Base-by-base conservation (phyloP, 2,329 filamentous ascomycete genomes). In the Parastagonospora nodorum region DNA sequence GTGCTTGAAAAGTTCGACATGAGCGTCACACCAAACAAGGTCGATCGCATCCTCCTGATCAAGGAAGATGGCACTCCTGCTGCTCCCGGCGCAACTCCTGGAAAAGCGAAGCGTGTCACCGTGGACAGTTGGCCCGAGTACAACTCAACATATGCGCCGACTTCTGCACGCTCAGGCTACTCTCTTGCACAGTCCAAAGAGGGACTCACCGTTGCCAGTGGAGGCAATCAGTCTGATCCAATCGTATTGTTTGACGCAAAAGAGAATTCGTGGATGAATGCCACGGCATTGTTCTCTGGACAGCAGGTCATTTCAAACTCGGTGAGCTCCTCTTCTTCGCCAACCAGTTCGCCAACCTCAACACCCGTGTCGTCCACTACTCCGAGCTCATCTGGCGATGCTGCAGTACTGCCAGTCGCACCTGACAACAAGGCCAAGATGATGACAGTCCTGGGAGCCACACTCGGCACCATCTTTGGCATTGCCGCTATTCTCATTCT, bases 1-100 rank as follows among this genome's bases (percentile, higher is more conserved):
- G 84, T 87, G 33, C 77, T 97, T 14, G 85, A 92, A 61, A 85
- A 86, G 9, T 96, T 94, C 62, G 86, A 96, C 67, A 82, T 92
- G 75, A 82, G 82, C 11, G 79, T 81, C 8, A 85, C 87, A 0
- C 92, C 93, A 2, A 96, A 95, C 67, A 75, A 78, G 6, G 89
- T 96, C 37, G 84, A 83, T 29, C 85, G 88, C 48, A 84, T 87
- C 29, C 82, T 90, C 14, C 73, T 96, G 11, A 73, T 88, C 41
- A 82, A 84, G 55, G 80, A 81, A 9, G 78, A 80, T 35, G 89
- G 88, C 12, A 58, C 68, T 11, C 68, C 77, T 9, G 79, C 79
- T 31, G 61, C 69, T n/a, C 74, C 77, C 31, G 81, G 80, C 31
- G 69, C 79, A 67, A 54, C 81, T 72, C 37, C 82, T 79, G 67